phyloP scores from a whole-genome alignment of 2,329 filamentous ascomycete genomes.

The Pestalotiopsis sp. region DNA sequence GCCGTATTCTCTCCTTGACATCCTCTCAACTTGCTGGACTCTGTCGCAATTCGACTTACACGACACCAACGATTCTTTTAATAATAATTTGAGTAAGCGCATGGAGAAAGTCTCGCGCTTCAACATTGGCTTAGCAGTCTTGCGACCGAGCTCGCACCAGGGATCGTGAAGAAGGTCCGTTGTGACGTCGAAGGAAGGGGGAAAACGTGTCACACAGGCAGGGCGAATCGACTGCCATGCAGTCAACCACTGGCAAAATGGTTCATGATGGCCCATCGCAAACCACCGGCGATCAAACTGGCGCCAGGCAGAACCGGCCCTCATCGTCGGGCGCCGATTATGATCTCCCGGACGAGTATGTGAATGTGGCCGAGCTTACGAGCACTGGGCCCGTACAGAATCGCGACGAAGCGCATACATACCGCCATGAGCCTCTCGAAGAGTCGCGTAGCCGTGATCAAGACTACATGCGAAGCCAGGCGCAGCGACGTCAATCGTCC shows the following conservation, averaged over 20 bases:
- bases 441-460: conserved; percentile 31
- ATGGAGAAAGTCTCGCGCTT: no score
- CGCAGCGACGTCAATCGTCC: conserved; percentile 8
- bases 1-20: not conserved
- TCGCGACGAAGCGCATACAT: conserved; percentile 35
- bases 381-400: conserved; percentile 46
- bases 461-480: conserved; percentile 18
- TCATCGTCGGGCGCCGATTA: conserved; percentile 27
- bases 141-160: no score
- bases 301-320: conserved; percentile 16
- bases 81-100: conserved; percentile 13
- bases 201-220: not conserved
- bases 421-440: conserved; percentile 41
- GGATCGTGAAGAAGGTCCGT: conserved; percentile 1
- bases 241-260: not conserved
- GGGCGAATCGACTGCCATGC: not conserved
- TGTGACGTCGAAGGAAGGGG: not conserved
- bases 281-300: not conserved
- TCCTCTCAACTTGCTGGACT: not conserved
- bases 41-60: conserved; percentile 14
- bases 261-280: not conserved
- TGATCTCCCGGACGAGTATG: conserved; percentile 39
- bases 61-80: conserved; percentile 20
- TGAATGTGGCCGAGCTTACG: conserved; percentile 44
- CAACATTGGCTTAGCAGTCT: no score